Percentiles rank a stretch among this genome's conserved stretches.
phyloP scores from a whole-genome alignment of 331 rosid genomes.

The Quercus lobata region DNA sequence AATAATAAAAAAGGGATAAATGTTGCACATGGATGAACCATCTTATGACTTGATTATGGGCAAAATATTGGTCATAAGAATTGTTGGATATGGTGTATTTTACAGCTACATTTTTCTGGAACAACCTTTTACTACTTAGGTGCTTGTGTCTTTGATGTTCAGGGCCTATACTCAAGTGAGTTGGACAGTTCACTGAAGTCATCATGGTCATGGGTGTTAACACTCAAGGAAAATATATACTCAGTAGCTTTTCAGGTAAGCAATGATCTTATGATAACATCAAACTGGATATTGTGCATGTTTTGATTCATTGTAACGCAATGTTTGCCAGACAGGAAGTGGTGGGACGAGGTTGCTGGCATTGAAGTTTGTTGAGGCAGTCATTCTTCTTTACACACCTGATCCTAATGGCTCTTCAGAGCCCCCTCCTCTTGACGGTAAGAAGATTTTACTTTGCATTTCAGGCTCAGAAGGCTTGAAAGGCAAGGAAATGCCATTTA shows the following conservation, averaged over 20 bases:
- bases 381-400: constrained; percentile 79
- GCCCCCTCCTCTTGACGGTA: constrained; percentile 77
- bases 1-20: not conserved
- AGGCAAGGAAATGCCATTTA: constrained; percentile 5
- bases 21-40: not conserved
- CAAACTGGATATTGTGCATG: constrained; percentile 11
- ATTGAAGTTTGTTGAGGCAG: constrained; percentile 73
- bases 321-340: constrained; percentile 45
- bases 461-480: constrained; percentile 8
- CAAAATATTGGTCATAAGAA: not conserved
- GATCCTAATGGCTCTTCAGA: constrained; percentile 84
- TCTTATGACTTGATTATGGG: not conserved
- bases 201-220: constrained; percentile 76
- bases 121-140: not conserved
- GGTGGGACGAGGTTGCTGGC: constrained; percentile 84
- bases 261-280: constrained; percentile 4
- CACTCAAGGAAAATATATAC: constrained; percentile 74
- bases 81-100: not conserved
- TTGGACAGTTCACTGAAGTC: constrained; percentile 73
- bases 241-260: constrained; percentile 81
- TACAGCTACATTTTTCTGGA: constrained; percentile 1
- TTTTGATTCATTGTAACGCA: constrained; percentile 25
- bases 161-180: constrained; percentile 88
- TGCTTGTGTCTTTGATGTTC: not conserved
- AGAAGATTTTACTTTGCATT: constrained; percentile 25